These are phyloP conservation scores for Saprolegnia diclina DNA, from an alignment of 352 stramenopile species.

Conservation along the genomic window DNA sequence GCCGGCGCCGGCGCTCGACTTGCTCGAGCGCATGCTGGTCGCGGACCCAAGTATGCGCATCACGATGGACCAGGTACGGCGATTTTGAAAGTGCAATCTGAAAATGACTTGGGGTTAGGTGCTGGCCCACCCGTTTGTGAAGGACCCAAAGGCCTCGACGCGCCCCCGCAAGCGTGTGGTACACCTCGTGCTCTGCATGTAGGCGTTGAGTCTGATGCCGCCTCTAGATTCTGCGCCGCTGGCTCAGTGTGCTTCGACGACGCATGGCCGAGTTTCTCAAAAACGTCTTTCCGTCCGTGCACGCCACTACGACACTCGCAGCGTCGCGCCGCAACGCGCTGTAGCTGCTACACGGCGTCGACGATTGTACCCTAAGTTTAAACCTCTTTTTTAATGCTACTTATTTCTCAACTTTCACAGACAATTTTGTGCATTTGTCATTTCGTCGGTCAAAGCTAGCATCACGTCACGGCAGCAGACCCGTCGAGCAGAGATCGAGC, in stretches of 20 bases:
- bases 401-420: background rate
- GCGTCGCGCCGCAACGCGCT: background rate
- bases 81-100: conserved; percentile 33
- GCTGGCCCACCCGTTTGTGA: conserved; percentile 18
- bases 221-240: conserved; percentile 19
- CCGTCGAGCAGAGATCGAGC: too few relatives aligned
- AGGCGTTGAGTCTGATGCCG: background rate
- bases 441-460: background rate
- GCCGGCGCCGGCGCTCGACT: conserved; percentile 51
- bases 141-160: conserved; percentile 3
- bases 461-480: too few relatives aligned
- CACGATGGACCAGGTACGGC: conserved; percentile 40
- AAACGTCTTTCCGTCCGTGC: conserved; percentile 18
- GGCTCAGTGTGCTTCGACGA: conserved; percentile 17
- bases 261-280: conserved; percentile 15
- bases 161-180: conserved; percentile 21
- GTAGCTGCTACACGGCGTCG: background rate
- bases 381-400: background rate
- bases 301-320: background rate
- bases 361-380: background rate
- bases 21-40: conserved; percentile 69
- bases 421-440: background rate
- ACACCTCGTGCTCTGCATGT: background rate
- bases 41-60: conserved; percentile 56
- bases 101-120: background rate